Conservation (phyloP, 345 rosid genomes). For the Citrus hindsii region DNA sequence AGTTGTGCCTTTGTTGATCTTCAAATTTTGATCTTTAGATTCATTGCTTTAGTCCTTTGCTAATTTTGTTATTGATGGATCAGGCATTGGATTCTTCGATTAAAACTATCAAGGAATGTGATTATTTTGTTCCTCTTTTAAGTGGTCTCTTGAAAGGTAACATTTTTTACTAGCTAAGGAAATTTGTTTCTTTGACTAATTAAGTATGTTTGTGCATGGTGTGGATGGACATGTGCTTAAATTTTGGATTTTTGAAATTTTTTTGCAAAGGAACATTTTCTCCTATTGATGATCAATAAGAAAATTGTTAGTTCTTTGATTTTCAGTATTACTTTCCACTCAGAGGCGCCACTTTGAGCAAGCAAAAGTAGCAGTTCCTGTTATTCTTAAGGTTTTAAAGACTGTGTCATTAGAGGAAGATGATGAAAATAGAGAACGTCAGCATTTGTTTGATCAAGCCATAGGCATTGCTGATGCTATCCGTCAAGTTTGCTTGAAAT, state of each 20-base stretch:
- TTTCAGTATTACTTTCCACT: constrained; percentile 57
- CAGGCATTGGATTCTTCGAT: constrained; percentile 67
- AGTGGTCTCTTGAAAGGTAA: constrained; percentile 79
- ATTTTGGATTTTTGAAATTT: not conserved
- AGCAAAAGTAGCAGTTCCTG: constrained; percentile 61
- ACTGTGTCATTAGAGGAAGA: constrained; percentile 36
- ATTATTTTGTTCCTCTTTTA: constrained; percentile 57
- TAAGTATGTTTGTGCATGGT: not conserved
- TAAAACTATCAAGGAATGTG: constrained; percentile 33
- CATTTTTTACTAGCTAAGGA: not conserved
- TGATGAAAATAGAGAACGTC: constrained; percentile 30
- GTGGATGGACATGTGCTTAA: not conserved
- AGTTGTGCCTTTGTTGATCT: not conserved
- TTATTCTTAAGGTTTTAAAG: constrained; percentile 55
- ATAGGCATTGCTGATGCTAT: constrained; percentile 60
- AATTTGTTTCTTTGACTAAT: too few species aligned
- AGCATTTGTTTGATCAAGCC: constrained; percentile 53
- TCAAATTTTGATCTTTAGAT: not conserved
- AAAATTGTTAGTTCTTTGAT: constrained; percentile 20
- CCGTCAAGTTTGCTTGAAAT: constrained; percentile 40
- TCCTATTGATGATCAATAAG: constrained; percentile 2
- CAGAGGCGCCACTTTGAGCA: constrained; percentile 80
- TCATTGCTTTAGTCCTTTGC: not conserved
- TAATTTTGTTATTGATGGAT: constrained; percentile 22
- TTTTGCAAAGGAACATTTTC: not conserved